Evolutionary conservation across 1,284 basidiomycete genomes (phyloP).

Genomic region (Lignosus rhinocerotis): DNA sequence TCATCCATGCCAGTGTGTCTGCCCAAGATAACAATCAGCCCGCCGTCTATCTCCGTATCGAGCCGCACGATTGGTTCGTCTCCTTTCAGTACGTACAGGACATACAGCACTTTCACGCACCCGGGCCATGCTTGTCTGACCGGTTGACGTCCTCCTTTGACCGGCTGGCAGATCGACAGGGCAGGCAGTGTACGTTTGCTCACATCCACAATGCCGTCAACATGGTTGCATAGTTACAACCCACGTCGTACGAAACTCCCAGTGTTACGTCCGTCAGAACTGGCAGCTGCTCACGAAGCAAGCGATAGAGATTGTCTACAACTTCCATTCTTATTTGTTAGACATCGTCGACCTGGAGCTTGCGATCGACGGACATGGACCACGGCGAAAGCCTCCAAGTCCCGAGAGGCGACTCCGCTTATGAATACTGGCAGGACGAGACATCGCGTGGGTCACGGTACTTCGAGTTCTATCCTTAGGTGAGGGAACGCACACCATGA

Average conservation of each 20-base stretch:
- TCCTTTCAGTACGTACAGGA: slow-evolving; percentile 14
- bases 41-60: slow-evolving; percentile 23
- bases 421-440: slow-evolving; percentile 11
- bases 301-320: slow-evolving; percentile 21
- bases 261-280: slow-evolving; percentile 23
- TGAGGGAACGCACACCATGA: too few species aligned
- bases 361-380: background rate
- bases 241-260: background rate
- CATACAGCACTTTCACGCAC: background rate
- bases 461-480: slow-evolving; percentile 12
- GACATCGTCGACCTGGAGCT: background rate
- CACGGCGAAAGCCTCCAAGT: background rate
- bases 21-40: slow-evolving; percentile 16
- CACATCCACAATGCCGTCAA: background rate
- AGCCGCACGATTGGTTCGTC: slow-evolving; percentile 13
- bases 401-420: slow-evolving; percentile 11
- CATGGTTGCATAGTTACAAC: background rate
- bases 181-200: slow-evolving; percentile 6
- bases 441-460: slow-evolving; percentile 1
- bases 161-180: slow-evolving; percentile 6
- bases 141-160: too few species aligned
- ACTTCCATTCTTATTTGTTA: slow-evolving; percentile 12
- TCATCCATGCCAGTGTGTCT: background rate
- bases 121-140: too few species aligned
- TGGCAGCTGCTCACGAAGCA: slow-evolving; percentile 18